Base-by-base conservation (phyloP, 495 filamentous ascomycete genomes). In the Penicillium herquei region DNA sequence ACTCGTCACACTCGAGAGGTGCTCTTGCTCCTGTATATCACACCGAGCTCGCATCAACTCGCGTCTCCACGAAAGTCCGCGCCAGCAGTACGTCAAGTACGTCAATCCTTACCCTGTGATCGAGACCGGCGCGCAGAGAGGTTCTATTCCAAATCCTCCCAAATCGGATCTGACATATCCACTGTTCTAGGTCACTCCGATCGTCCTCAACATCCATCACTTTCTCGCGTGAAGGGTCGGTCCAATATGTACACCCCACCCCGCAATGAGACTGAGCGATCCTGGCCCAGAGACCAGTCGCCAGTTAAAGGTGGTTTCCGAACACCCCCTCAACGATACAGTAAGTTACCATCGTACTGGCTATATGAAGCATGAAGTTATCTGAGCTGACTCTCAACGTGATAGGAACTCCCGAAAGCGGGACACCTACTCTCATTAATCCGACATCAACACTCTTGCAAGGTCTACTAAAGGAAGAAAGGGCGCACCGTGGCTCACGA, bases 381-480 rank as follows among this genome's bases (percentile, higher is more conserved):
- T 12, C 12, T 14, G 51, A 31, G 42, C 64, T 67, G 52, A 68
- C 42, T 7, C 14, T 56, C 3, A 13, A 21, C 35, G 43, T 8
- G 14, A 12, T 41, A 74, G 71, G 54, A 54, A 71, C 68, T 5
- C 66, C 65, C 6, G 70, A 73, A 11, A 54, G 54, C 5, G 61
- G 56, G 14, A 63, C 63, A 4, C 61, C 70, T 2, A 62, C 72
- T 30, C 51, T 73, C 0, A 73, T 76, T 3, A 79, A 80, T 35
- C 77, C 78, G 6, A 69, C 72, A 0, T 81, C 78, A 1, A 67
- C 63, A 14, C 60, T 81, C 0, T 50, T 81, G 18, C 77, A 80
- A 43, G 78, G 74, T 55, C 57, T 79, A 34, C 56, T 81, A 10
- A 77, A 78, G 52, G 78, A 81, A 61, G 73, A 77, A 49, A 74